These are phyloP conservation scores for Jaminaea rosea DNA, from an alignment of 1,284 basidiomycete genomes.

Conservation along the genomic window DNA sequence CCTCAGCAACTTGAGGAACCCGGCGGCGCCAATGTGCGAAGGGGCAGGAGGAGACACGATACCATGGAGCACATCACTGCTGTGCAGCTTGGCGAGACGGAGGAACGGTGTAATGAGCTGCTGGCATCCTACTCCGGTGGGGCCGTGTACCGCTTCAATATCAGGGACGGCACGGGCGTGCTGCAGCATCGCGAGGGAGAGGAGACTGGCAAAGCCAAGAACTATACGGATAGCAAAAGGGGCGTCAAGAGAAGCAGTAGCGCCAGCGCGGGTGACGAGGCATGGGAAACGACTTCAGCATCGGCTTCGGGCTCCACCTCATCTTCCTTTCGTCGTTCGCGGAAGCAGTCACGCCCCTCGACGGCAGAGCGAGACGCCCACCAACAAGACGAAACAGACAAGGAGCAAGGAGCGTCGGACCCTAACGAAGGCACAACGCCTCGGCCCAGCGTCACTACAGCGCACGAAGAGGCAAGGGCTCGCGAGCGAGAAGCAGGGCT, in stretches of 20 bases:
- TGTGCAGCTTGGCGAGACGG: slow-evolving; percentile 32
- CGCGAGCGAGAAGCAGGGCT: not conserved
- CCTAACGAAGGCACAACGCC: too few relatives aligned
- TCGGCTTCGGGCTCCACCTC: not conserved
- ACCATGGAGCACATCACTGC: slow-evolving; percentile 31
- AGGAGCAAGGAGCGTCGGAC: not conserved
- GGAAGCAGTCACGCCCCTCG: not conserved
- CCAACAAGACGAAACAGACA: not conserved
- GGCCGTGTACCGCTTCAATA: slow-evolving; percentile 42
- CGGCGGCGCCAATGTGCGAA: slow-evolving; percentile 12
- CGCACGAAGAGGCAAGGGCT: too few relatives aligned
- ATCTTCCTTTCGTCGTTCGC: not conserved
- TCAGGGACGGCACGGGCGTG: slow-evolving; percentile 25
- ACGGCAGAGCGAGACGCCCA: not conserved
- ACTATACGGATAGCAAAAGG: not conserved
- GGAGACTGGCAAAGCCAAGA: not conserved
- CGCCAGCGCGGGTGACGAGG: too few relatives aligned
- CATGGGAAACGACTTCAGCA: too few relatives aligned
- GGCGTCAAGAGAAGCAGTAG: too few relatives aligned
- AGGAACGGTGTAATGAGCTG: slow-evolving; percentile 25
- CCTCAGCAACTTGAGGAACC: slow-evolving; percentile 45
- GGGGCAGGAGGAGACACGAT: not conserved
- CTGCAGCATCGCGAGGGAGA: slow-evolving; percentile 6
- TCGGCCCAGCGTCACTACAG: too few relatives aligned
- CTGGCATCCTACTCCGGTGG: slow-evolving; percentile 35